A percentile compares a stretch with the other conserved stretches of the same genome.
phyloP scores from a whole-genome alignment of 2,329 filamentous ascomycete species.

The Triangularia setosa region DNA sequence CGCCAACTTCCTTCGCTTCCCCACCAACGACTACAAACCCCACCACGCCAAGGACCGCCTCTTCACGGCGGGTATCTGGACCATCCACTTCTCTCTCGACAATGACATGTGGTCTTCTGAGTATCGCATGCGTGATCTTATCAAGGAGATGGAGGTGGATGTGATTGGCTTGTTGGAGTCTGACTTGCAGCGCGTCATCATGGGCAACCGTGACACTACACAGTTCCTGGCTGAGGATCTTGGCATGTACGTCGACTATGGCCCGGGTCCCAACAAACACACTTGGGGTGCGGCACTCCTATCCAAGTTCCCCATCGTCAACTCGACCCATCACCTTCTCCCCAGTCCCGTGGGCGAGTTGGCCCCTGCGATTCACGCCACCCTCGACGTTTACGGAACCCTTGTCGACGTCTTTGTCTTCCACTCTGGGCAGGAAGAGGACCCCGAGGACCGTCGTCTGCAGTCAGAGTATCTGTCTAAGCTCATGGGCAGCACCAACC shows the following conservation, averaged over 20 bases:
- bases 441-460: conserved; percentile 82
- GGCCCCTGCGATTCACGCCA: conserved; percentile 95
- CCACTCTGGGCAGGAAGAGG: conserved; percentile 97
- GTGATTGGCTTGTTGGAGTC: conserved; percentile 92
- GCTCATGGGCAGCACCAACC: conserved; percentile 77
- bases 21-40: conserved; percentile 83
- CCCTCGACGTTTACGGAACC: conserved; percentile 85
- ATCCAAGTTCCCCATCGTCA: conserved; percentile 96
- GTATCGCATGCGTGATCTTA: conserved; percentile 83
- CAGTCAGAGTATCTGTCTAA: conserved; percentile 83
- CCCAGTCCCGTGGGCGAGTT: conserved; percentile 92
- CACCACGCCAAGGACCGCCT: conserved; percentile 85
- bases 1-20: conserved; percentile 85
- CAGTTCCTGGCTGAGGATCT: conserved; percentile 94
- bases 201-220: conserved; percentile 96
- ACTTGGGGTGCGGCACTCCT: conserved; percentile 93
- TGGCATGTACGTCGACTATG: conserved; percentile 98
- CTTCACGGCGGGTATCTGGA: conserved; percentile 96
- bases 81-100: conserved; percentile 94
- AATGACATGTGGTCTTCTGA: conserved; percentile 99
- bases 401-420: conserved; percentile 94
- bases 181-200: conserved; percentile 95
- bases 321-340: conserved; percentile 92
- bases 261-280: conserved; percentile 96
- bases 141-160: conserved; percentile 94